Percentiles rank a stretch among this genome's conserved stretches.
Conservation (phyloP, 176 grass and related monocot species). For the Zoysia pacifica region DNA sequence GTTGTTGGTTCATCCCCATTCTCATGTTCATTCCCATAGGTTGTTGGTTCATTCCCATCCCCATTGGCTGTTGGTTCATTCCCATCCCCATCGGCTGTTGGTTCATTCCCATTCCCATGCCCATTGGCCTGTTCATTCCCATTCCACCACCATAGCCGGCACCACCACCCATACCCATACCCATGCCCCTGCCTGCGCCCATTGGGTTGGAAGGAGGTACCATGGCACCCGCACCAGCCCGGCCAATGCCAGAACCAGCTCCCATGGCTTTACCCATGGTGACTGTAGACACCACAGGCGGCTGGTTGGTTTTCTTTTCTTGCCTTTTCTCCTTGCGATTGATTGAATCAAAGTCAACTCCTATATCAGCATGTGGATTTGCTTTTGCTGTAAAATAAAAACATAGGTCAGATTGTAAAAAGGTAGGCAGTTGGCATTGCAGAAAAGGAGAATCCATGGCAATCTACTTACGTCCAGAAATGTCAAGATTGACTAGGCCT, state of each 20-base stretch:
- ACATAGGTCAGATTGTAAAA: slow-evolving; percentile 18
- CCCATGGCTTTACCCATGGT: slow-evolving; percentile 99
- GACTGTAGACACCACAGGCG: slow-evolving; percentile 64
- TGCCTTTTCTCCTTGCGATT: slow-evolving; percentile 94
- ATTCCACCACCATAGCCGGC: slow-evolving; percentile 49
- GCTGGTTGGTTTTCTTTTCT: slow-evolving; percentile 73
- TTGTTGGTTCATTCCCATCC: slow-evolving; percentile 46
- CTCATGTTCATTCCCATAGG: slow-evolving; percentile 24
- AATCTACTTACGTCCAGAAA: slow-evolving; percentile 90
- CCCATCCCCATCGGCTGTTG: slow-evolving; percentile 35
- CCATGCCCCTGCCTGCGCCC: slow-evolving; percentile 52
- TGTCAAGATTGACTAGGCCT: slow-evolving; percentile 92
- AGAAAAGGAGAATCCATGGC: slow-evolving; percentile 22
- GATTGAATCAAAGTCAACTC: slow-evolving; percentile 95
- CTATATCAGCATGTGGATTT: slow-evolving; percentile 94
- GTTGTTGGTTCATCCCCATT: slow-evolving; percentile 50
- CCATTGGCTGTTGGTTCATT: slow-evolving; percentile 42
- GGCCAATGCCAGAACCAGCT: slow-evolving; percentile 75
- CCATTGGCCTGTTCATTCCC: slow-evolving; percentile 67
- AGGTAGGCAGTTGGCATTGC: slow-evolving; percentile 1
- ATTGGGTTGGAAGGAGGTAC: slow-evolving; percentile 61
- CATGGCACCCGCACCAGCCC: slow-evolving; percentile 55
- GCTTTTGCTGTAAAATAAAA: slow-evolving; percentile 70
- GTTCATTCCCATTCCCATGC: slow-evolving; percentile 49
- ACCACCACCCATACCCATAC: slow-evolving; percentile 34